Evolutionary conservation across 768 basidiomycete genomes (phyloP).

Genomic region (Boletus subparvulus): DNA sequence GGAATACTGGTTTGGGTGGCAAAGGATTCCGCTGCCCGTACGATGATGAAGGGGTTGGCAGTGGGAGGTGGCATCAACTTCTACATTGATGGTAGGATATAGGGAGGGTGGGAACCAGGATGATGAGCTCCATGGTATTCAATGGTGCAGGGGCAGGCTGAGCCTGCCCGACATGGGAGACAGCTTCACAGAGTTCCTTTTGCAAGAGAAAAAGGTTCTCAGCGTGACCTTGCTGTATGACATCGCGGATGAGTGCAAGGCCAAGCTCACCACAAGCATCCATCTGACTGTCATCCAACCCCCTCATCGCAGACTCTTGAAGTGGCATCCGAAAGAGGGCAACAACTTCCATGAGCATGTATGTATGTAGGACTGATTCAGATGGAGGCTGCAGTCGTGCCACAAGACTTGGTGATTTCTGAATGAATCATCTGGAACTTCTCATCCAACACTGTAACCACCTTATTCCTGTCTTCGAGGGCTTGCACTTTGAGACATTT

Average conservation of each 20-base stretch:
- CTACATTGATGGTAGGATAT: no score
- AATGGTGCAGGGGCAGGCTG: conserved; percentile 12
- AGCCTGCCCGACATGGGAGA: conserved; percentile 42
- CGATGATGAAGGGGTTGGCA: no score
- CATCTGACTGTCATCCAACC: conserved; percentile 59
- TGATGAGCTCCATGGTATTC: conserved; percentile 34
- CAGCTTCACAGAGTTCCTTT: conserved; percentile 54
- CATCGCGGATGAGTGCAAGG: conserved; percentile 69
- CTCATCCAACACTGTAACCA: conserved; percentile 68
- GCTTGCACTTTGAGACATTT: conserved; percentile 58
- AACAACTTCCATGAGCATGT: conserved; percentile 66
- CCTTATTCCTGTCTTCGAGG: conserved; percentile 58
- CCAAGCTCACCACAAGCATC: conserved; percentile 79
- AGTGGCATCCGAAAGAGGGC: conserved; percentile 67
- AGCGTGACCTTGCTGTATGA: conserved; percentile 65
- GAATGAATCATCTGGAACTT: conserved; percentile 55
- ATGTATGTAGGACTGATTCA: no score
- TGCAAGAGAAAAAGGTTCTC: conserved; percentile 58
- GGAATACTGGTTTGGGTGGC: no score
- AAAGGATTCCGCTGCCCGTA: no score
- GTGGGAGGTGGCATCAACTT: no score
- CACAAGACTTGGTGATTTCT: conserved; percentile 34
- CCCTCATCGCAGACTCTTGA: conserved; percentile 57
- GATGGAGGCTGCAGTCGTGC: conserved; percentile 31
- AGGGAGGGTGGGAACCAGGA: no score